These are phyloP conservation scores for Pseudozyma tsukubaensis DNA, from an alignment of 1,284 basidiomycete species.

Conservation along the genomic window DNA sequence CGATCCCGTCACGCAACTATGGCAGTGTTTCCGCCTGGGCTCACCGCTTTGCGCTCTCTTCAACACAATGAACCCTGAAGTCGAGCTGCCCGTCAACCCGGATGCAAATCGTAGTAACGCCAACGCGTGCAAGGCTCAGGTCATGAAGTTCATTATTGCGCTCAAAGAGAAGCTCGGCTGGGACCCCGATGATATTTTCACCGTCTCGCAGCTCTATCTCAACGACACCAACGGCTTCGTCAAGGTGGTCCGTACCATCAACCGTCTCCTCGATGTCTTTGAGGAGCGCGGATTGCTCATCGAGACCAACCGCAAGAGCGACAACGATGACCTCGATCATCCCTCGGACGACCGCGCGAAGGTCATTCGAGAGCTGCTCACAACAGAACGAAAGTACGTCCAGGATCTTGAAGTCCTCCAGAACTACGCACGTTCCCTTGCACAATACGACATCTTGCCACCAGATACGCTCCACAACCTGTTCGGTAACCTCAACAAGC, in stretches of 20 bases:
- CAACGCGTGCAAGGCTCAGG: conserved; percentile 77
- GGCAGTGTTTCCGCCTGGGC: conserved; percentile 92
- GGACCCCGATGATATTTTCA: conserved; percentile 71
- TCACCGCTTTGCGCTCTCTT: conserved; percentile 94
- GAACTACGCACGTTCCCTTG: conserved; percentile 72
- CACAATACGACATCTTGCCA: conserved; percentile 84
- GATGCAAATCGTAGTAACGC: conserved; percentile 74
- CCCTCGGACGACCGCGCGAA: conserved; percentile 76
- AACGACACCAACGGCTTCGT: conserved; percentile 93
- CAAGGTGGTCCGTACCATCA: conserved; percentile 91
- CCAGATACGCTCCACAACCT: conserved; percentile 94
- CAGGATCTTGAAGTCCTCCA: conserved; percentile 94
- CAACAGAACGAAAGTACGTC: conserved; percentile 97
- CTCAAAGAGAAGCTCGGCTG: conserved; percentile 72
- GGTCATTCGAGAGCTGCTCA: conserved; percentile 86
- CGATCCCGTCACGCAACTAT: conserved; percentile 83
- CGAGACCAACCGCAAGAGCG: conserved; percentile 72
- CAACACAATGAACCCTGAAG: conserved; percentile 82
- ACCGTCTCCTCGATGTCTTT: conserved; percentile 83
- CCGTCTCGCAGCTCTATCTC: conserved; percentile 81
- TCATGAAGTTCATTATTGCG: conserved; percentile 73
- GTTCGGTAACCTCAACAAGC: conserved; percentile 93
- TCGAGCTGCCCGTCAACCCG: conserved; percentile 72
- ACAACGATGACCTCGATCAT: conserved; percentile 53
- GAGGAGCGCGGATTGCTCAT: conserved; percentile 78